These are phyloP conservation scores for Millerozyma acaciae DNA, from an alignment of 805 yeast genomes.

Conservation along the genomic window DNA sequence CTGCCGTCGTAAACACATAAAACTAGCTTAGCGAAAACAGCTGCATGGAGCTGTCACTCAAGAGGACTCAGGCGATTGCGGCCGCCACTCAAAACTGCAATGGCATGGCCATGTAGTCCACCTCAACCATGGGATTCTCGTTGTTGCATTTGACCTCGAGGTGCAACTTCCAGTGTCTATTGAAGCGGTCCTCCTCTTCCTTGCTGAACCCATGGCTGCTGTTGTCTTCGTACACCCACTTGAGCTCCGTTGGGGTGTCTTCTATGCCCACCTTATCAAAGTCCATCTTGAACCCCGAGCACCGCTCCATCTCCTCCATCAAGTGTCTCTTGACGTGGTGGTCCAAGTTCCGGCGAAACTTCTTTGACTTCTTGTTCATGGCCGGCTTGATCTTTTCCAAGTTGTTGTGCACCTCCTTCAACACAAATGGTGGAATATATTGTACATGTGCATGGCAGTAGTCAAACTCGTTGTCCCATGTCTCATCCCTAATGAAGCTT, in stretches of 20 bases:
- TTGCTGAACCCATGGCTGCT: slow-evolving; percentile 52
- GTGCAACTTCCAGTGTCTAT: slow-evolving; percentile 62
- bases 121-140: slow-evolving; percentile 62
- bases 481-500: slow-evolving; percentile 61
- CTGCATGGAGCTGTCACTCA: no score
- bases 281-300: slow-evolving; percentile 55
- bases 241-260: slow-evolving; percentile 46
- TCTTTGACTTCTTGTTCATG: slow-evolving; percentile 65
- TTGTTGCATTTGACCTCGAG: slow-evolving; percentile 65
- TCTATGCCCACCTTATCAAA: slow-evolving; percentile 47
- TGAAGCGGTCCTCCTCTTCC: slow-evolving; percentile 40
- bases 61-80: no score
- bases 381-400: slow-evolving; percentile 70
- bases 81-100: no score
- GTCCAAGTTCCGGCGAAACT: slow-evolving; percentile 68
- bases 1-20: no score
- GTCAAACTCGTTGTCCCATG: slow-evolving; percentile 73
- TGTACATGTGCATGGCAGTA: slow-evolving; percentile 61
- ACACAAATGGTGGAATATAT: slow-evolving; percentile 71
- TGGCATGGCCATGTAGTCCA: slow-evolving; percentile 60
- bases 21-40: no score
- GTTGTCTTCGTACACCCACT: slow-evolving; percentile 62
- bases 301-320: slow-evolving; percentile 58
- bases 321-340: slow-evolving; percentile 73
- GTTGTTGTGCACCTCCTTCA: slow-evolving; percentile 62